phyloP scores from a whole-genome alignment of 1,139 yeast genomes.

The Zygoascus sp. region DNA sequence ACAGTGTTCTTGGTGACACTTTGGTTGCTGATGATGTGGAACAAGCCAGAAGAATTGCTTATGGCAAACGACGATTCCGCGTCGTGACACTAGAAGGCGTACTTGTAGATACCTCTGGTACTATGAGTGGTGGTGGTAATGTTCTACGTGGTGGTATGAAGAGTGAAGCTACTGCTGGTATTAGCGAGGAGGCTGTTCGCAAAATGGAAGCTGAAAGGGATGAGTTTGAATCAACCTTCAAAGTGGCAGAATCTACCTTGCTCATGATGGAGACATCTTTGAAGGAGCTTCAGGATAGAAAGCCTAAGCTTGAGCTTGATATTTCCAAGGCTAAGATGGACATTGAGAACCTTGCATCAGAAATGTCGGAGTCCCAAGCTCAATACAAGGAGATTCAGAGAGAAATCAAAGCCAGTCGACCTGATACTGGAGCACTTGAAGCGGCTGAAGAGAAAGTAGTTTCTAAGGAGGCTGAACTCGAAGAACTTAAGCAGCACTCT shows the following conservation, averaged over 20 bases:
- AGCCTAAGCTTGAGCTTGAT: constrained; percentile 65
- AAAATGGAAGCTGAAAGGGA: constrained; percentile 51
- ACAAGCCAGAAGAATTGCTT: constrained; percentile 86
- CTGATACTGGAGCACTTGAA: constrained; percentile 25
- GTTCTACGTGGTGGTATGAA: constrained; percentile 57
- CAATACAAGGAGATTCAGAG: constrained; percentile 30
- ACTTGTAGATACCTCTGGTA: constrained; percentile 90
- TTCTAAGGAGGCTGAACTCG: constrained; percentile 39
- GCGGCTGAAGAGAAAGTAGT: constrained; percentile 41
- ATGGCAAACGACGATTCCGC: constrained; percentile 72
- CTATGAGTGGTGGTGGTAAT: constrained; percentile 88
- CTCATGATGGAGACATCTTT: constrained; percentile 59
- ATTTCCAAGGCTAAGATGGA: constrained; percentile 62
- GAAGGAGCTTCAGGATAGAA: constrained; percentile 53
- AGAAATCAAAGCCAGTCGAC: constrained; percentile 18
- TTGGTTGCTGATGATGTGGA: constrained; percentile 74
- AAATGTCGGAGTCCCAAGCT: constrained; percentile 44
- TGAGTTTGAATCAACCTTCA: constrained; percentile 53
- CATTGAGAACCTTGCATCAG: constrained; percentile 49
- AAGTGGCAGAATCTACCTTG: constrained; percentile 48
- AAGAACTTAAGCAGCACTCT: constrained; percentile 50
- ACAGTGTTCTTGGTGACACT: constrained; percentile 80
- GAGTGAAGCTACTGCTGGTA: constrained; percentile 36
- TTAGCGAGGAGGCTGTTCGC: constrained; percentile 53
- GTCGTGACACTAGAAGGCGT: constrained; percentile 94